Percentiles rank a stretch among this genome's conserved stretches.
Conservation (phyloP, 2,329 filamentous ascomycete genomes). For the Aspergillus terreus region DNA sequence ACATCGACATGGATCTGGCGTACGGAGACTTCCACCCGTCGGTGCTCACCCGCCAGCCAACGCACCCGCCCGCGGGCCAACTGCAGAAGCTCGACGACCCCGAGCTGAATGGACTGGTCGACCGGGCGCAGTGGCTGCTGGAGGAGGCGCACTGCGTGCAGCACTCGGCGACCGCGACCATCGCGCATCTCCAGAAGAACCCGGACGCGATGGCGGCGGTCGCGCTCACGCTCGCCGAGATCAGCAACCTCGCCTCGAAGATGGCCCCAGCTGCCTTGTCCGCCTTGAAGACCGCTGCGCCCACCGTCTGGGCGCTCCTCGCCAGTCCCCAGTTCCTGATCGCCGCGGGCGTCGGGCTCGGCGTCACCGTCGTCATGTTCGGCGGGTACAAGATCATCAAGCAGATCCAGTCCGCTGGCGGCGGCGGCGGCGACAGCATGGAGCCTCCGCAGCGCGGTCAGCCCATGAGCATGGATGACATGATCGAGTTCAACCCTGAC, state of each 20-base stretch:
- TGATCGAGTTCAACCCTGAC: constrained; percentile 52
- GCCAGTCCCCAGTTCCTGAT: constrained; percentile 93
- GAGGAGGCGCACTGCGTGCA: constrained; percentile 88
- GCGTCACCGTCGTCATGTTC: constrained; percentile 92
- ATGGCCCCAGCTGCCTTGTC: constrained; percentile 77
- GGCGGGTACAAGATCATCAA: constrained; percentile 98
- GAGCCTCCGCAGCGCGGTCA: constrained; percentile 4
- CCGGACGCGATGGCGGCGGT: constrained; percentile 93
- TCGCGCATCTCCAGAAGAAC: constrained; percentile 73
- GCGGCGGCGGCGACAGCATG: constrained; percentile 19
- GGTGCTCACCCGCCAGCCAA: constrained; percentile 31
- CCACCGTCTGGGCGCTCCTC: constrained; percentile 80
- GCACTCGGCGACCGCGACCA: constrained; percentile 76
- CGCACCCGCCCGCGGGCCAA: constrained; percentile 8
- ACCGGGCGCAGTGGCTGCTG: constrained; percentile 70
- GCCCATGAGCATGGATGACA: constrained; percentile 49
- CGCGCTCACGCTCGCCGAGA: constrained; percentile 85
- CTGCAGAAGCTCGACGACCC: constrained; percentile 48
- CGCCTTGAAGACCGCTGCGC: constrained; percentile 74
- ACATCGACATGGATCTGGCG: constrained; percentile 84
- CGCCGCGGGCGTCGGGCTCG: constrained; percentile 80
- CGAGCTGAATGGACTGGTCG: constrained; percentile 65
- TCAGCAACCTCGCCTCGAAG: constrained; percentile 76
- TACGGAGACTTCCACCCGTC: constrained; percentile 79
- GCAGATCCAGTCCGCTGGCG: constrained; percentile 56